These are phyloP conservation scores for Pythium sp. DNA, from an alignment of 352 stramenopile genomes.

Conservation along the genomic window DNA sequence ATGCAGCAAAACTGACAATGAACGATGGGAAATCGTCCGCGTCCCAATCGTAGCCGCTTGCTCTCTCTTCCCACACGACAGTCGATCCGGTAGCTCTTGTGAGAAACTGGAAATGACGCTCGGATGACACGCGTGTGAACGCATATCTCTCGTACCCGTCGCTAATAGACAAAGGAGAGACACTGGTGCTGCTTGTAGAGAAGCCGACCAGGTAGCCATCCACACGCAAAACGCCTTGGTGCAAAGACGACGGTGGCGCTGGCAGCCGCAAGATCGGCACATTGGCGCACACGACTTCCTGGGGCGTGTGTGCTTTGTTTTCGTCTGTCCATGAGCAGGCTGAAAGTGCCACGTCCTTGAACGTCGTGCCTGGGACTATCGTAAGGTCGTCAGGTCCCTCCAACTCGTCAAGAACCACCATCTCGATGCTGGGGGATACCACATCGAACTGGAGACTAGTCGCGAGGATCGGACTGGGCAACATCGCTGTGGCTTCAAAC, in stretches of 20 bases:
- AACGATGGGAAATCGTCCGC: constrained; percentile 8
- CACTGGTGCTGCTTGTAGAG: neutral
- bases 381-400: neutral
- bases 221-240: neutral
- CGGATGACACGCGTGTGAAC: constrained; percentile 3
- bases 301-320: neutral
- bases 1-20: neutral
- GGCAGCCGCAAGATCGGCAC: neutral
- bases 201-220: constrained; percentile 4
- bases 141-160: neutral
- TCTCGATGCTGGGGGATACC: neutral
- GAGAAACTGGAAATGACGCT: neutral
- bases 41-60: neutral
- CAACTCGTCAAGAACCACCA: constrained; percentile 1
- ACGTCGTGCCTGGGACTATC: neutral
- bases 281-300: neutral
- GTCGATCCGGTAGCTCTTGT: constrained; percentile 1
- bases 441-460: neutral
- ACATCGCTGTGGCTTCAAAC: neutral
- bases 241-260: neutral
- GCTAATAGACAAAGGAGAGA: neutral
- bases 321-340: neutral
- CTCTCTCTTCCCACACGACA: neutral
- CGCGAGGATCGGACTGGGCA: neutral
- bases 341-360: neutral